A percentile compares a stretch with the other conserved stretches of the same genome.
phyloP scores from a whole-genome alignment of 2,329 filamentous ascomycete species.

The Periconia sp. region DNA sequence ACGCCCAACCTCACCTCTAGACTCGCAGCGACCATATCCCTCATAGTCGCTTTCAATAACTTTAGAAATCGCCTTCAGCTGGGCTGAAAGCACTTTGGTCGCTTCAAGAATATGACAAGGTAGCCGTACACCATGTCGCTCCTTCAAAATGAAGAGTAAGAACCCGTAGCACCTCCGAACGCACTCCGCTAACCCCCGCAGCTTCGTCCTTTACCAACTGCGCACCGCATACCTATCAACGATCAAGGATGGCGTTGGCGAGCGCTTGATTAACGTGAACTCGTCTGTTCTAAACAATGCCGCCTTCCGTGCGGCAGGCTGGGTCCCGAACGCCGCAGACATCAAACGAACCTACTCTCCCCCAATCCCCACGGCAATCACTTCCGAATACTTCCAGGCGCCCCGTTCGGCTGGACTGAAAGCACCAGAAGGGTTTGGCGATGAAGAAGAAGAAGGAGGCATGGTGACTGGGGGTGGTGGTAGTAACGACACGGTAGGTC shows the following conservation, averaged over 20 bases:
- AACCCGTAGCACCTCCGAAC: conserved; percentile 12
- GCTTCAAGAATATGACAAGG: conserved; percentile 23
- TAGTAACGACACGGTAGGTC: conserved; percentile 70
- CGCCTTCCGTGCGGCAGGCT: conserved; percentile 82
- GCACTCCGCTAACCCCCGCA: conserved; percentile 45
- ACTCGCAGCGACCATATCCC: neutral
- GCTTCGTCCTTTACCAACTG: conserved; percentile 82
- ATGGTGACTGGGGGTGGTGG: conserved; percentile 72
- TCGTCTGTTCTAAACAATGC: conserved; percentile 79
- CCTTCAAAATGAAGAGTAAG: conserved; percentile 54
- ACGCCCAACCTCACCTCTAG: conserved; percentile 2
- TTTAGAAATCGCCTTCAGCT: conserved; percentile 34
- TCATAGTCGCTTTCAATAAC: conserved; percentile 3
- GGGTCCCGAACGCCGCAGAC: conserved; percentile 74
- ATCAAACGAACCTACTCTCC: conserved; percentile 86
- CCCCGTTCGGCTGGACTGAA: conserved; percentile 64
- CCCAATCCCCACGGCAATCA: conserved; percentile 81
- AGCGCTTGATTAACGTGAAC: conserved; percentile 82
- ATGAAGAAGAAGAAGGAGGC: conserved; percentile 72
- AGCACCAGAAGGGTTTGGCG: conserved; percentile 63
- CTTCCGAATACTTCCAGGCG: conserved; percentile 84
- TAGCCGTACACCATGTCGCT: conserved; percentile 46
- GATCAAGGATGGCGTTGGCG: conserved; percentile 82
- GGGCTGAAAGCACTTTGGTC: conserved; percentile 31
- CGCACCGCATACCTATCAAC: conserved; percentile 80